These are phyloP conservation scores for Nicotiana obtusifolia DNA, from an alignment of 257 asterid genomes.

Conservation along the genomic window DNA sequence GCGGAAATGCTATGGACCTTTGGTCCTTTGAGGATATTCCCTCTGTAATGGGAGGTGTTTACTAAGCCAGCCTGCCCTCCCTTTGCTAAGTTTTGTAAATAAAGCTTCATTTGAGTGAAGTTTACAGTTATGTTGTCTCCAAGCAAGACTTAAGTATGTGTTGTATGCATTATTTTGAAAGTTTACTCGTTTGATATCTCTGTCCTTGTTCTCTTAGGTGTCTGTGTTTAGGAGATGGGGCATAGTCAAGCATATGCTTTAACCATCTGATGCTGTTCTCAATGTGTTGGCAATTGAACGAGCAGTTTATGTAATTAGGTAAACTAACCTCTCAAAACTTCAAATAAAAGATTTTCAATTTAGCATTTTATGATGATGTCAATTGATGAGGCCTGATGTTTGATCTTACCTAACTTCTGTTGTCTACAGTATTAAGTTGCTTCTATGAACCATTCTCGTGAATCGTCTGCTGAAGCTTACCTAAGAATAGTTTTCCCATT, in stretches of 20 bases:
- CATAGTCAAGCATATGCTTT: conserved; percentile 33
- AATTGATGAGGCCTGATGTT: conserved; percentile 11
- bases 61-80: conserved; percentile 28
- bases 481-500: background rate
- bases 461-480: background rate
- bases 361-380: conserved; percentile 22
- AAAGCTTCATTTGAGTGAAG: conserved; percentile 63
- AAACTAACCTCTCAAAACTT: conserved; percentile 22
- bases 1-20: conserved; percentile 55
- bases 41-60: conserved; percentile 46
- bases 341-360: conserved; percentile 5
- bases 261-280: conserved; percentile 37
- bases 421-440: background rate
- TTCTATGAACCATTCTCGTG: background rate
- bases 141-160: background rate
- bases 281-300: conserved; percentile 24
- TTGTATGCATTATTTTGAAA: background rate
- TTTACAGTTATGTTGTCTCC: background rate
- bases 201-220: conserved; percentile 29
- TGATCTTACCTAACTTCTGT: background rate
- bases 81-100: conserved; percentile 45
- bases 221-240: conserved; percentile 16
- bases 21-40: conserved; percentile 71
- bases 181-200: conserved; percentile 12
- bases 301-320: conserved; percentile 36